These are phyloP conservation scores for Potentilla sterilis DNA, from an alignment of 306 rosid genomes.

Conservation along the genomic window DNA sequence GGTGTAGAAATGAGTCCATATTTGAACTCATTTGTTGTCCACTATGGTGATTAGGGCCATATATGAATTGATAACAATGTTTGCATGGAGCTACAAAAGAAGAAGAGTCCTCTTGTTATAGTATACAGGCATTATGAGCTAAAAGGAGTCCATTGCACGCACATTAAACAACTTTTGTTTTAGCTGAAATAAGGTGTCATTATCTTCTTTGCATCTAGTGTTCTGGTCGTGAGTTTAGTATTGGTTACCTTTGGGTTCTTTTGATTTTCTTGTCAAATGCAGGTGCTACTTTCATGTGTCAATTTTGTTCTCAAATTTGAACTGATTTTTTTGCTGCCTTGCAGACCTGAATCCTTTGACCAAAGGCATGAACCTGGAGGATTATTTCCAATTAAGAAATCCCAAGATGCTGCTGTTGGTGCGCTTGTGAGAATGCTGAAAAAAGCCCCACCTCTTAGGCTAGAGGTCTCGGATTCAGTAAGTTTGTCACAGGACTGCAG, in stretches of 20 bases:
- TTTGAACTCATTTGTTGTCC: not conserved
- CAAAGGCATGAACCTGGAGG: slow-evolving; percentile 55
- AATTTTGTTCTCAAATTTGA: not conserved
- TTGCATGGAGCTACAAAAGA: not conserved
- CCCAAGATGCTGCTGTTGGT: slow-evolving; percentile 84
- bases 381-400: slow-evolving; percentile 52
- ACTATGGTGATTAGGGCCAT: not conserved
- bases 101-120: not conserved
- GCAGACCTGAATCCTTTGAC: slow-evolving; percentile 59
- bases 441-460: slow-evolving; percentile 79
- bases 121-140: not conserved
- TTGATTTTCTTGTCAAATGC: not conserved
- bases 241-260: not conserved
- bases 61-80: not conserved
- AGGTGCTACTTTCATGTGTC: not conserved
- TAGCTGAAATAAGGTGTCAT: slow-evolving; percentile 3
- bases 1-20: not conserved
- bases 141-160: not conserved
- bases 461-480: slow-evolving; percentile 45
- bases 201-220: not conserved
- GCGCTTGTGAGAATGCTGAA: slow-evolving; percentile 65
- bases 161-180: not conserved
- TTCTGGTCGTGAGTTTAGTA: not conserved
- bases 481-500: slow-evolving; percentile 26
- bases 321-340: slow-evolving; percentile 12